Percentiles rank a stretch among this genome's conserved stretches.
Conservation (phyloP, 805 yeast species). For the Pichia membranifaciens region DNA sequence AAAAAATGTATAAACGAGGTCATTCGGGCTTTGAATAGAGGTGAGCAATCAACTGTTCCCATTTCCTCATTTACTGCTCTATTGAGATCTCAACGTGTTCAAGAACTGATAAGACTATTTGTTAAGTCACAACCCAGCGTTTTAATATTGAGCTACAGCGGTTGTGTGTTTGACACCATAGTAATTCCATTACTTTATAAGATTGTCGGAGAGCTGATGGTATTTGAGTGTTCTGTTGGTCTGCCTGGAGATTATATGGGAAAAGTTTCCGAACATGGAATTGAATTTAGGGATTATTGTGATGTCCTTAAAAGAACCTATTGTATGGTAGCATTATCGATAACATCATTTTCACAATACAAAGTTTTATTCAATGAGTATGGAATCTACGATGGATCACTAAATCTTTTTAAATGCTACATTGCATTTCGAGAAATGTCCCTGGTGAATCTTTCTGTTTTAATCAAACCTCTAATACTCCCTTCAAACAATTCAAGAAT, state of each 20-base stretch:
- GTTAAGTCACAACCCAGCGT: conserved; percentile 18
- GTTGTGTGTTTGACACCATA: conserved; percentile 22
- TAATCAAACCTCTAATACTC: conserved; percentile 19
- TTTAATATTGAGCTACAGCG: conserved; percentile 20
- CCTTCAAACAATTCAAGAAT: background rate
- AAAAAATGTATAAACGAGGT: conserved; percentile 14
- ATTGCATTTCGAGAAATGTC: conserved; percentile 26
- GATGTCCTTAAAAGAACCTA: conserved; percentile 22
- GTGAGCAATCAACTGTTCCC: conserved; percentile 4
- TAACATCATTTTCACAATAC: conserved; percentile 24
- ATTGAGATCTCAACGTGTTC: conserved; percentile 17
- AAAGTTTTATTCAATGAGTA: conserved; percentile 22
- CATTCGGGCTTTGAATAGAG: conserved; percentile 17
- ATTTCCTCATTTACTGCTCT: conserved; percentile 18
- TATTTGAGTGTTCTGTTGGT: conserved; percentile 15
- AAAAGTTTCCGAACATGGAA: conserved; percentile 8
- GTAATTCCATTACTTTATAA: conserved; percentile 24
- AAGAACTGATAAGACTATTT: conserved; percentile 24
- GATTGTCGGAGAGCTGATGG: conserved; percentile 22
- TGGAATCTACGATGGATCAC: conserved; percentile 25
- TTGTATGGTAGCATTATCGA: conserved; percentile 22
- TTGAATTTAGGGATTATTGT: conserved; percentile 17
- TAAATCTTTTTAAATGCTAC: conserved; percentile 19
- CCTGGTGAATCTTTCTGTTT: conserved; percentile 16
- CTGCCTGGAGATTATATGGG: conserved; percentile 10